Evolutionary conservation across 371 early-diverging fungal genomes (phyloP), one percentile per base, ranked within the genome.

Genomic region (Syncephalis fuscata): DNA sequence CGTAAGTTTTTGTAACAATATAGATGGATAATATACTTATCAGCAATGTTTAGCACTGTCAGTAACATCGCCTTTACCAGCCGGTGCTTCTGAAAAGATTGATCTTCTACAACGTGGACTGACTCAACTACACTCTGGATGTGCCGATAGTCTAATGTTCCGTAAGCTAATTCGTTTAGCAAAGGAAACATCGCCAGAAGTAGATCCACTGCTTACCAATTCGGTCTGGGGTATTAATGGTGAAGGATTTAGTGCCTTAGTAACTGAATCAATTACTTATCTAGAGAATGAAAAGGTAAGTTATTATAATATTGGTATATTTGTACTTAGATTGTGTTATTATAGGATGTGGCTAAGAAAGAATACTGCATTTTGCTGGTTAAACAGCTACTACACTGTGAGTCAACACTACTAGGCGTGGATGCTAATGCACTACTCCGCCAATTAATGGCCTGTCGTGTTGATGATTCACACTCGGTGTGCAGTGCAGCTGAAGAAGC

Each of bases 171-270:
- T 20, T n/a, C 22, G 36, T 36, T 42, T 48, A 16, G 47, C 53
- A 17, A 53, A 36, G n/a, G 53, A 53, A n/a, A 48, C 48, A 7
- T 19, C 45, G 17, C 32, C 45, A 2, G 47, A 42, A 24, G 26
- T 37, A 8, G 24, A 48, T 36, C 25, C 20, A 5, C 16, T 22
- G 20, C 16, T 24, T 10, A 21, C 53, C 4, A 21, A 43, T 15
- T 47, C 47, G 22, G 45, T 53, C 10, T 53, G 53, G 53, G 53
- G 48, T 11, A 11, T 11, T 41, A 47, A 47, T 47, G 52, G 52
- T 3, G 52, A 47, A n/a, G 15, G 52, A 40, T 52, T 52, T 39
- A 20, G n/a, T 10, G 52, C 45, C 38, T 15, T 52, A 40, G 41
- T 52, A 5, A 46, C 20, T 15, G 47, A 46, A 15, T 47, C 47